A percentile compares a stretch with the other conserved stretches of the same genome.
These are phyloP conservation scores for Cicer arietinum DNA, from an alignment of 306 rosid genomes.

Conservation along the genomic window DNA sequence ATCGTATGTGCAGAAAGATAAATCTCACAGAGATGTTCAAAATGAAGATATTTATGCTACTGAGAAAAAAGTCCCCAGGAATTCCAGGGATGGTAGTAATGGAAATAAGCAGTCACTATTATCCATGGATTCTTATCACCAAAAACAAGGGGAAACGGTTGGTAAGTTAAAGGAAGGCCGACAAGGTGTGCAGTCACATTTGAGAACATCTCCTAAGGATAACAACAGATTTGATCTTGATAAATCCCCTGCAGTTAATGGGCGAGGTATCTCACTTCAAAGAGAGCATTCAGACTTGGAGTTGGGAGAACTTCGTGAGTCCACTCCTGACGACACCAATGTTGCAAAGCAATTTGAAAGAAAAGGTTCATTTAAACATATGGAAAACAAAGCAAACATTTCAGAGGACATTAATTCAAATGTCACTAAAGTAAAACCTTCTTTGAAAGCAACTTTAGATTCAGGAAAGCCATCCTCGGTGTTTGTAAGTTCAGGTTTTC, in stretches of 20 bases:
- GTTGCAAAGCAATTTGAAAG: slow-evolving; percentile 75
- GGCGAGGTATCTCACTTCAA: slow-evolving; percentile 72
- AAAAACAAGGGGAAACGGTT: slow-evolving; percentile 63
- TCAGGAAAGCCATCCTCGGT: slow-evolving; percentile 64
- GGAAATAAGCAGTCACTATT: slow-evolving; percentile 50
- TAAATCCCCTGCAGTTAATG: slow-evolving; percentile 68
- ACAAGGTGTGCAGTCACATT: slow-evolving; percentile 50
- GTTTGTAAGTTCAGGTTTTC: slow-evolving; percentile 54
- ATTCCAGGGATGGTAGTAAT: slow-evolving; percentile 63
- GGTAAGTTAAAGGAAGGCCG: slow-evolving; percentile 66
- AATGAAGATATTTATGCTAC: slow-evolving; percentile 55
- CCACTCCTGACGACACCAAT: slow-evolving; percentile 67
- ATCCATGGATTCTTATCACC: slow-evolving; percentile 59
- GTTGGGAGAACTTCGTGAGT: slow-evolving; percentile 95
- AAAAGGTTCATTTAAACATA: slow-evolving; percentile 70
- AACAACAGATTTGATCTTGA: slow-evolving; percentile 53
- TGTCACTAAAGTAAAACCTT: slow-evolving; percentile 60
- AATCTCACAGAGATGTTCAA: slow-evolving; percentile 58
- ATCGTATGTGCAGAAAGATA: slow-evolving; percentile 55
- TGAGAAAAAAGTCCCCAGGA: slow-evolving; percentile 65
- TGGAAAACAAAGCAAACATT: slow-evolving; percentile 56
- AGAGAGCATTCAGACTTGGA: slow-evolving; percentile 93
- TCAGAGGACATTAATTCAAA: slow-evolving; percentile 70
- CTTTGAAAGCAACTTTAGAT: slow-evolving; percentile 58
- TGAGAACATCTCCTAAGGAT: slow-evolving; percentile 65